Evolutionary conservation across 805 yeast genomes (phyloP), one percentile per base, ranked within the genome.

Genomic region (Pichia nanzhaoensis): DNA sequence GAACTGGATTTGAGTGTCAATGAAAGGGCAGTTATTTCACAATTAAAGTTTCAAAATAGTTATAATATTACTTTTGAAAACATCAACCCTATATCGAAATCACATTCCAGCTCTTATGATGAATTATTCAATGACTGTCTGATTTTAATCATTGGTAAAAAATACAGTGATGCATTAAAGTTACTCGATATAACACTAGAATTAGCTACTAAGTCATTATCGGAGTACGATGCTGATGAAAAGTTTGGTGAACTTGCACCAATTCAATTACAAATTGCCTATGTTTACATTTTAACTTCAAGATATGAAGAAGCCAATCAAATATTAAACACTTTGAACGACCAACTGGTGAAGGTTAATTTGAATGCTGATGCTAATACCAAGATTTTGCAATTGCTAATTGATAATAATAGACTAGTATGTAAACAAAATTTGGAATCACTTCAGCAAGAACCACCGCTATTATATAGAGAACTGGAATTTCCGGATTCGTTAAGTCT

Each of bases 11-110:
- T 81, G 45, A 55, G 68, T 24, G 81, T 80, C 37, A 84, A 84
- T 57, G 84, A 82, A 60, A 70, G 82, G 48, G 88, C 90, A 3
- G 71, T 78, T n/a, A 62, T 76, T 20, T 77, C 85, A 10, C 84
- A 77, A 56, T 38, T 58, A 40, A 57, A 57, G 31, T 43, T 35
- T 13, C 37, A 39, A 17, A 43, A 46, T 21, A 51, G 39, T 24
- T 42, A 30, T 12, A 20, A 41, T 18, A 1, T 32, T 39, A 5
- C 36, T 24, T 16, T 37, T 30, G 22, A 32, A 16, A 14, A 5
- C 18, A 37, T 19, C 16, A 18, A 30, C 5, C 14, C 16, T 9
- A 30, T 13, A 13, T 30, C 33, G 6, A 13, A 10, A 31, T 5
- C 39, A 22, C 19, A 34, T 18, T 20, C 34, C 2, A 42, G 43